A percentile compares a stretch with the other conserved stretches of the same genome.
Conservation (phyloP, 768 basidiomycete genomes). For the Russula compacta region DNA sequence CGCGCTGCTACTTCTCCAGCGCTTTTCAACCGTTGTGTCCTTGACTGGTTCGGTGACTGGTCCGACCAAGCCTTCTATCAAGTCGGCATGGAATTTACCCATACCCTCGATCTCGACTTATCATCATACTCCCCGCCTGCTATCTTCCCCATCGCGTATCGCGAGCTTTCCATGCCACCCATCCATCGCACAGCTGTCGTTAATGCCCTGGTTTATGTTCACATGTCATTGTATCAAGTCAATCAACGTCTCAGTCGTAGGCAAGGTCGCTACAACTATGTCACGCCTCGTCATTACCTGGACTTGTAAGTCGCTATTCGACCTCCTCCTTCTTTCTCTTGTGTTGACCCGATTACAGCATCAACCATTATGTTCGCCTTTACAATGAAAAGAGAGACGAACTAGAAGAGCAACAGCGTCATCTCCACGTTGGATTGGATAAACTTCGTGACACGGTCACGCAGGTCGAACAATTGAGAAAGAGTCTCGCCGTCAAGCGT, state of each 20-base stretch:
- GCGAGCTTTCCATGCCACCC: conserved; percentile 77
- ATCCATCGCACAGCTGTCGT: conserved; percentile 83
- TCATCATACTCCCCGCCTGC: conserved; percentile 69
- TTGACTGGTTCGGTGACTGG: conserved; percentile 99
- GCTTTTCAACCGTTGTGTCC: conserved; percentile 95
- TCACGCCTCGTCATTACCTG: conserved; percentile 94
- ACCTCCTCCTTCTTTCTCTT: conserved; percentile 3
- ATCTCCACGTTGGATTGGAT: conserved; percentile 95
- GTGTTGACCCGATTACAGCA: conserved; percentile 38
- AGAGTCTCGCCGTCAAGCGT: conserved; percentile 90
- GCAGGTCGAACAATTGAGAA: conserved; percentile 92
- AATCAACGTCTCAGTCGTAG: conserved; percentile 83
- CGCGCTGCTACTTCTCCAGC: conserved; percentile 97
- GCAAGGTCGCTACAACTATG: conserved; percentile 94
- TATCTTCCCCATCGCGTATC: conserved; percentile 85
- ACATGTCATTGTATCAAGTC: conserved; percentile 80
- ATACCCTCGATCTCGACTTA: conserved; percentile 85
- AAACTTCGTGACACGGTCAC: conserved; percentile 93
- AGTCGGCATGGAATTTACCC: conserved; percentile 95
- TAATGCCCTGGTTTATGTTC: conserved; percentile 89
- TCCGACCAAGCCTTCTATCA: conserved; percentile 97
- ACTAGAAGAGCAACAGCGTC: conserved; percentile 96
- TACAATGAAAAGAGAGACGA: conserved; percentile 96
- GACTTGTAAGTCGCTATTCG: conserved; percentile 71
- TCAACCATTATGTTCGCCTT: conserved; percentile 93